Conservation (phyloP, 306 rosid genomes). For the Canavalia ensiformis region DNA sequence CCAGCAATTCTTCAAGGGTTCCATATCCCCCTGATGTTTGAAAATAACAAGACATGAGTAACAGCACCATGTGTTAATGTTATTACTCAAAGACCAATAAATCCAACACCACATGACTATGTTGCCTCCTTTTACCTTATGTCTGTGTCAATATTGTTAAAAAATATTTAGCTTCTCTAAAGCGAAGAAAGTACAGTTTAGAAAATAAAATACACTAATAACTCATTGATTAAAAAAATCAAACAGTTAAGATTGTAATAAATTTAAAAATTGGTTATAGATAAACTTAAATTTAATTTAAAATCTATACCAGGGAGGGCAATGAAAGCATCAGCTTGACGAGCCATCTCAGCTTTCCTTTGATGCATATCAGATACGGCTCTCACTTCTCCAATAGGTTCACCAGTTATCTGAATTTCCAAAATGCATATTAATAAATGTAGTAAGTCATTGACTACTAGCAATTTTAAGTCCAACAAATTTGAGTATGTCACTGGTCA, state of each 20-base stretch:
- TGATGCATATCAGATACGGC: slow-evolving; percentile 97
- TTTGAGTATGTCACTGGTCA: not conserved
- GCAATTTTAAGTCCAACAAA: not conserved
- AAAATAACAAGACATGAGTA: slow-evolving; percentile 36
- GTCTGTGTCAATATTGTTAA: not conserved
- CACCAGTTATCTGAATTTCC: slow-evolving; percentile 93
- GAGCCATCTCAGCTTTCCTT: slow-evolving; percentile 99
- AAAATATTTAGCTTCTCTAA: too few relatives aligned
- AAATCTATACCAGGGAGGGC: slow-evolving; percentile 87
- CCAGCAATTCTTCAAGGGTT: slow-evolving; percentile 96
- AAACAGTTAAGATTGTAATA: too few relatives aligned
- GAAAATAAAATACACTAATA: too few relatives aligned
- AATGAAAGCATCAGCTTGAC: slow-evolving; percentile 97
- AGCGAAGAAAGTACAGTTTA: too few relatives aligned
- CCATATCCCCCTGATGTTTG: slow-evolving; percentile 87
- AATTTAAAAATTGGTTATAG: too few relatives aligned
- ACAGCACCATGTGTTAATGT: not conserved
- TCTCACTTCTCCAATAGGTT: slow-evolving; percentile 90
- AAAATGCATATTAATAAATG: not conserved
- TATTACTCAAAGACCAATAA: not conserved
- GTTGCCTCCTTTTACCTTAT: not conserved
- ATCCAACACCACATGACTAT: slow-evolving; percentile 34
- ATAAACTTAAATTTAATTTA: not conserved
- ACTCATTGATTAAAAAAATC: too few relatives aligned
- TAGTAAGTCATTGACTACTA: not conserved